Percentiles rank a stretch among this genome's conserved stretches.
These are phyloP conservation scores for Haplosporangium sp. DNA, from an alignment of 371 early-diverging fungal species.

Conservation along the genomic window DNA sequence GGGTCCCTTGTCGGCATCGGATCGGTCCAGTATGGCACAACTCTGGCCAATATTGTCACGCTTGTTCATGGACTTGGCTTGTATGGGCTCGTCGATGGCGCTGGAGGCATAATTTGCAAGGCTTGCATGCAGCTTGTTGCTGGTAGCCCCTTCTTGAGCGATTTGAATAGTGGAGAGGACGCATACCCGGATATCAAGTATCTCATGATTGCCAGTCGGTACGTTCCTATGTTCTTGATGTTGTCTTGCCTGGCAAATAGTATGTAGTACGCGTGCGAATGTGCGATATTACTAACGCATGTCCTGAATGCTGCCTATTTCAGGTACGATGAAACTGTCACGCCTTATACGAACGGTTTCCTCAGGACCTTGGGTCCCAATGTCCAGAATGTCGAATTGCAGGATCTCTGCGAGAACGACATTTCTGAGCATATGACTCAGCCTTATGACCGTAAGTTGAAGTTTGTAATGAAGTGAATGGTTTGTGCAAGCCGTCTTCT, in stretches of 20 bases:
- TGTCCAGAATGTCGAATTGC: conserved; percentile 5
- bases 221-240: background rate
- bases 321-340: conserved; percentile 19
- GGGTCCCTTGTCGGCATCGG: conserved; percentile 15
- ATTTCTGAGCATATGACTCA: background rate
- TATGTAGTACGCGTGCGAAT: background rate
- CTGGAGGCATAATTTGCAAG: conserved; percentile 1
- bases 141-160: conserved; percentile 2
- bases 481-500: background rate
- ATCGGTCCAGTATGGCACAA: conserved; percentile 20
- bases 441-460: background rate
- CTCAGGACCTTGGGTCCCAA: conserved; percentile 7
- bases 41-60: background rate
- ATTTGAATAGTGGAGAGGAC: conserved; percentile 22
- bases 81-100: background rate
- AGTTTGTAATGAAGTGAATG: background rate
- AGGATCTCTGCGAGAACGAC: background rate
- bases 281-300: background rate
- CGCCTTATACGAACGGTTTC: conserved; percentile 28
- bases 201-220: conserved; percentile 22
- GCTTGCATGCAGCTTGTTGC: conserved; percentile 20
- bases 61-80: conserved; percentile 7
- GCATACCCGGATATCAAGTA: conserved; percentile 25
- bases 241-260: background rate
- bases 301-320: background rate